Percentiles rank a stretch among this genome's conserved stretches.
Conservation (phyloP, 83 land plant species). For the Diphasiastrum complanatum region DNA sequence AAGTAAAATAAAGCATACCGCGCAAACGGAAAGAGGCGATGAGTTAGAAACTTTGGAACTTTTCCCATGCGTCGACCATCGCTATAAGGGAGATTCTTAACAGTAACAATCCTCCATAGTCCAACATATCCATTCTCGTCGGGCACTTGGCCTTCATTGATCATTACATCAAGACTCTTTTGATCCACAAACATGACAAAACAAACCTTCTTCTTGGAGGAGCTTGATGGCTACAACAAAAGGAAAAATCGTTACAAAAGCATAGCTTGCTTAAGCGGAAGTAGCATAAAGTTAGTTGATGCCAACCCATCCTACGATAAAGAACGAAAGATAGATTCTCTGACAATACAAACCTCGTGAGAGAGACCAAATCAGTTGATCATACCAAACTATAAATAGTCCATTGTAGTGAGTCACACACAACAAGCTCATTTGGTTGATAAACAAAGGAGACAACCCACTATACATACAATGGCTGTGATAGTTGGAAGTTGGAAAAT, state of each 20-base stretch:
- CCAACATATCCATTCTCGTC: conserved; percentile 71
- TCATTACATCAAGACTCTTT: conserved; percentile 57
- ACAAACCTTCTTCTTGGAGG: conserved; percentile 79
- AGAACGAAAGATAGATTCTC: too few relatives aligned
- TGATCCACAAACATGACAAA: conserved; percentile 97
- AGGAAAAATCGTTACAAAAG: not conserved
- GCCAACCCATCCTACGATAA: too few relatives aligned
- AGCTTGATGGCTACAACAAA: conserved; percentile 56
- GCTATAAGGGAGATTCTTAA: conserved; percentile 70
- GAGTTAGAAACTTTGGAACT: conserved; percentile 84
- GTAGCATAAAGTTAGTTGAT: too few relatives aligned
- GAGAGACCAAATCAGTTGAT: too few relatives aligned
- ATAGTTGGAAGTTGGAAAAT: too few relatives aligned
- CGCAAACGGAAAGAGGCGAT: conserved; percentile 93
- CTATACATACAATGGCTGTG: too few relatives aligned
- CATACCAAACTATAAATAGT: too few relatives aligned
- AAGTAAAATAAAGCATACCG: conserved; percentile 42
- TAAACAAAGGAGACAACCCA: too few relatives aligned
- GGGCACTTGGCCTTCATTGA: conserved; percentile 58
- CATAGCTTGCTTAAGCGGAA: too few relatives aligned
- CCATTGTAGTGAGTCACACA: too few relatives aligned
- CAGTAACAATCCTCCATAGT: conserved; percentile 79
- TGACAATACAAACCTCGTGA: too few relatives aligned
- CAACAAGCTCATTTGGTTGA: too few relatives aligned
- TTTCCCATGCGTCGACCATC: conserved; percentile 94